phyloP scores from a whole-genome alignment of 345 rosid species.

The Melastoma malabathricum region DNA sequence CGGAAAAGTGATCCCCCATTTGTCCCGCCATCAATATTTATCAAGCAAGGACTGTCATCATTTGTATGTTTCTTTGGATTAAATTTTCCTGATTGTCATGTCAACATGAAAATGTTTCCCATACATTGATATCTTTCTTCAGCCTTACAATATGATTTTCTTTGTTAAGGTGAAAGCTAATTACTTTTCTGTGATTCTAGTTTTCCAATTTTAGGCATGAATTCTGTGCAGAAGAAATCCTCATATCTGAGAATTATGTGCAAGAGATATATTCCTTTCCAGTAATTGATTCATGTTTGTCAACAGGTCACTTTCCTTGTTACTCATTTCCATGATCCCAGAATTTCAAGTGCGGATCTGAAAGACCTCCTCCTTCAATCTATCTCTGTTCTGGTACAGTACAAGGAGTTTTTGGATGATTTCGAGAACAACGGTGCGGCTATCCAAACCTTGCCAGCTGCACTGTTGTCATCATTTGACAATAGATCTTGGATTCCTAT shows the following conservation, averaged over 20 bases:
- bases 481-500: slow-evolving; percentile 93
- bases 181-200: too few relatives aligned
- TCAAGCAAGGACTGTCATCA: slow-evolving; percentile 87
- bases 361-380: slow-evolving; percentile 96
- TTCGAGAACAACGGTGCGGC: slow-evolving; percentile 88
- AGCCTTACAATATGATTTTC: too few relatives aligned
- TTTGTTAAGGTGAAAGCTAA: too few relatives aligned
- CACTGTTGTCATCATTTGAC: slow-evolving; percentile 79
- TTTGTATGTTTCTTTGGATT: slow-evolving; percentile 43
- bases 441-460: slow-evolving; percentile 56
- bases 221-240: too few relatives aligned
- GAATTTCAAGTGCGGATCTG: slow-evolving; percentile 80
- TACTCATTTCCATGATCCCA: slow-evolving; percentile 76
- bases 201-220: too few relatives aligned
- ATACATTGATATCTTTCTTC: too few relatives aligned
- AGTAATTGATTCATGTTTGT: slow-evolving; percentile 8
- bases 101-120: too few relatives aligned
- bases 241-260: neutral
- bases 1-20: slow-evolving; percentile 94
- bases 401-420: slow-evolving; percentile 68
- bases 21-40: slow-evolving; percentile 58
- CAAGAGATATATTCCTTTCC: neutral
- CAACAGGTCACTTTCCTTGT: slow-evolving; percentile 78
- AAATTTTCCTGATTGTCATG: slow-evolving; percentile 3
- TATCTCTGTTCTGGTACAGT: slow-evolving; percentile 79